A percentile compares a stretch with the other conserved stretches of the same genome.
Evolutionary conservation across 768 basidiomycete species (phyloP).

Genomic region (Chalciporus pseudorubinellus): DNA sequence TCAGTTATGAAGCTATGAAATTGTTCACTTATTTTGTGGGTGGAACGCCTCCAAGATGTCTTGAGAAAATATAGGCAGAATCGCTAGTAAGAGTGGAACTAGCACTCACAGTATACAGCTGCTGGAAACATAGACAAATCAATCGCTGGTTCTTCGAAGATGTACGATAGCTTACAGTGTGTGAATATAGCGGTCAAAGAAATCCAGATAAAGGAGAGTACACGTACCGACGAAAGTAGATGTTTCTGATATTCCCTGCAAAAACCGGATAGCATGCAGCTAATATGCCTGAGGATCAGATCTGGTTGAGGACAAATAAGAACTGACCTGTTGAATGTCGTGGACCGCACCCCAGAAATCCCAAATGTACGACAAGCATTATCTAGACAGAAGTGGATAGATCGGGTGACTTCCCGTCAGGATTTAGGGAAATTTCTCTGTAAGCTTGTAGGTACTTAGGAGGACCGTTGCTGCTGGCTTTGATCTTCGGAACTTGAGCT

Average conservation of each 20-base stretch:
- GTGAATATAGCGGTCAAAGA: conserved; percentile 75
- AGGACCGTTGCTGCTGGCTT: too few species aligned
- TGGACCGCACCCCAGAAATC: conserved; percentile 53
- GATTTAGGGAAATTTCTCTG: too few species aligned
- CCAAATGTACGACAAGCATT: too few species aligned
- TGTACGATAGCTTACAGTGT: conserved; percentile 45
- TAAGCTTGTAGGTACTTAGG: too few species aligned
- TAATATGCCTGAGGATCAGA: conserved; percentile 18
- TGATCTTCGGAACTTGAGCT: too few species aligned
- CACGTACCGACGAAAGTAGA: conserved; percentile 78
- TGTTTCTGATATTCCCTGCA: conserved; percentile 70
- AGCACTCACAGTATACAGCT: conserved; percentile 53
- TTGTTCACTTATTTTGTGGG: neutral
- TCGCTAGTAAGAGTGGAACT: neutral
- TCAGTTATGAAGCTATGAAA: conserved; percentile 58
- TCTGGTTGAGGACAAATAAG: neutral
- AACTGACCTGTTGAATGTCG: conserved; percentile 52
- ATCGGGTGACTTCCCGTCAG: too few species aligned
- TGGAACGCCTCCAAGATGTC: conserved; percentile 48
- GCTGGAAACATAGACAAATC: conserved; percentile 52
- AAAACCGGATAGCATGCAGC: conserved; percentile 70
- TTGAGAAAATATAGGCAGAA: conserved; percentile 17
- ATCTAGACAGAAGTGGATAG: too few species aligned
- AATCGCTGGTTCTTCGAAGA: neutral
- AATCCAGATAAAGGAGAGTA: conserved; percentile 16